Percentiles rank a stretch among this genome's conserved stretches.
phyloP scores from a whole-genome alignment of 2,329 filamentous ascomycete genomes.

The Didymella lethalis region DNA sequence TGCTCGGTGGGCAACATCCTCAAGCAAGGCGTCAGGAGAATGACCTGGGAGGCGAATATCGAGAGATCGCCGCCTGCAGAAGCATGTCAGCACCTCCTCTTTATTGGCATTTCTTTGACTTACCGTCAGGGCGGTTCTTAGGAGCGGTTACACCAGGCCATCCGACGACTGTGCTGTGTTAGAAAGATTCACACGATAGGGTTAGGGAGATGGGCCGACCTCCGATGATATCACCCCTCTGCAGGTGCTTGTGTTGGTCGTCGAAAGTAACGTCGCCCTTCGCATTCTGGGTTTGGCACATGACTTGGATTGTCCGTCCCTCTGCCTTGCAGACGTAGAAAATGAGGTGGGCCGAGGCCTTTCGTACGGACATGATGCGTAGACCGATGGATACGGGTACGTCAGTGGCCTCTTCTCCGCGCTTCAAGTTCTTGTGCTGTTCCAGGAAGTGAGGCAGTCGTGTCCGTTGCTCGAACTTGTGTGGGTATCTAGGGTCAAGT shows the following conservation, averaged over 20 bases:
- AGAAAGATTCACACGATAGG: no score
- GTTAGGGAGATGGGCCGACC: no score
- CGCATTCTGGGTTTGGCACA: slow-evolving; percentile 86
- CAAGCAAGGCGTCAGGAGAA: slow-evolving; percentile 87
- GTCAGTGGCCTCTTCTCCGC: slow-evolving; percentile 81
- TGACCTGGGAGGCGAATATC: slow-evolving; percentile 87
- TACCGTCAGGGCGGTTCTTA: slow-evolving; percentile 64
- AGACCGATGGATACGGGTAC: slow-evolving; percentile 79
- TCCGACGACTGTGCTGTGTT: slow-evolving; percentile 65
- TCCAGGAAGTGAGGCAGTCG: slow-evolving; percentile 81
- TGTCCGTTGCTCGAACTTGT: slow-evolving; percentile 89
- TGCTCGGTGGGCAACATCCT: slow-evolving; percentile 81
- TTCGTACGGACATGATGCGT: slow-evolving; percentile 71
- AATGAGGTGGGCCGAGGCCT: slow-evolving; percentile 34
- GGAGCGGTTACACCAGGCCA: slow-evolving; percentile 86
- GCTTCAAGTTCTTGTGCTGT: slow-evolving; percentile 82
- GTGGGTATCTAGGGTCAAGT: slow-evolving; percentile 65
- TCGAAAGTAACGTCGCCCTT: slow-evolving; percentile 76
- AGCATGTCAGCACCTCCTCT: not conserved
- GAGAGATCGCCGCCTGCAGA: slow-evolving; percentile 76
- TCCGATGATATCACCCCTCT: slow-evolving; percentile 92
- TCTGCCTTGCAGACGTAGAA: slow-evolving; percentile 63
- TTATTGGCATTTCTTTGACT: not conserved
- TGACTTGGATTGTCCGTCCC: slow-evolving; percentile 83
- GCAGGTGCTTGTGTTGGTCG: slow-evolving; percentile 86